Conservation (phyloP, 345 rosid genomes). For the Geranium brycei region DNA sequence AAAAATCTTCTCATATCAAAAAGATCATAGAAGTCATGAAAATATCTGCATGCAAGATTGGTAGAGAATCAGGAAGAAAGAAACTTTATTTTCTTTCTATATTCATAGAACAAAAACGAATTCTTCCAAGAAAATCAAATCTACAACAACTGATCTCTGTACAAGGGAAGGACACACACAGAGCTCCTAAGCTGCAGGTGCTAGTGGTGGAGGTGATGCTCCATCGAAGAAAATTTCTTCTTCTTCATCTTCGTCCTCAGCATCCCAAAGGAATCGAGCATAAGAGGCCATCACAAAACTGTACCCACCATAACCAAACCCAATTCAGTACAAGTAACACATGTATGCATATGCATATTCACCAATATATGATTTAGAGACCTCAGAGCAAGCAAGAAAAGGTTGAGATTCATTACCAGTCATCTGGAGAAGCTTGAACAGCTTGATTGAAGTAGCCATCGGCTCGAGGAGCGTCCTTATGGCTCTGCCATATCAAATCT, state of each 20-base stretch:
- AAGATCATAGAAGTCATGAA: too few relatives aligned
- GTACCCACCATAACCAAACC: constrained; percentile 15
- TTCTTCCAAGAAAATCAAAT: background rate
- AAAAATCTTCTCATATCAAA: too few relatives aligned
- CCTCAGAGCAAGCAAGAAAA: background rate
- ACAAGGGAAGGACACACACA: too few relatives aligned
- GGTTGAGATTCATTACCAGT: constrained; percentile 37
- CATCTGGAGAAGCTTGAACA: constrained; percentile 65
- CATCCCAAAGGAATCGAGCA: constrained; percentile 82
- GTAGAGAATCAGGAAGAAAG: too few relatives aligned
- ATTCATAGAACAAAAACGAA: background rate
- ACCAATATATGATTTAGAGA: background rate
- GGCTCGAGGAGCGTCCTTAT: constrained; percentile 62
- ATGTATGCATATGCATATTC: background rate
- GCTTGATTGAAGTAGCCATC: constrained; percentile 70
- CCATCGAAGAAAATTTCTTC: constrained; percentile 25
- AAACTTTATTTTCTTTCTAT: too few relatives aligned
- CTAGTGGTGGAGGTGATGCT: constrained; percentile 23
- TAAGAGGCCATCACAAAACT: constrained; percentile 82
- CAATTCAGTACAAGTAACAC: background rate
- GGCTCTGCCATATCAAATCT: constrained; percentile 61
- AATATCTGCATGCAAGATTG: too few relatives aligned
- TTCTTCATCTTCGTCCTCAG: constrained; percentile 60
- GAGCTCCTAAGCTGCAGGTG: constrained; percentile 9
- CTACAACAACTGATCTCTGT: background rate